These are phyloP conservation scores for Viola odorata DNA, from an alignment of 345 rosid species.

Conservation along the genomic window DNA sequence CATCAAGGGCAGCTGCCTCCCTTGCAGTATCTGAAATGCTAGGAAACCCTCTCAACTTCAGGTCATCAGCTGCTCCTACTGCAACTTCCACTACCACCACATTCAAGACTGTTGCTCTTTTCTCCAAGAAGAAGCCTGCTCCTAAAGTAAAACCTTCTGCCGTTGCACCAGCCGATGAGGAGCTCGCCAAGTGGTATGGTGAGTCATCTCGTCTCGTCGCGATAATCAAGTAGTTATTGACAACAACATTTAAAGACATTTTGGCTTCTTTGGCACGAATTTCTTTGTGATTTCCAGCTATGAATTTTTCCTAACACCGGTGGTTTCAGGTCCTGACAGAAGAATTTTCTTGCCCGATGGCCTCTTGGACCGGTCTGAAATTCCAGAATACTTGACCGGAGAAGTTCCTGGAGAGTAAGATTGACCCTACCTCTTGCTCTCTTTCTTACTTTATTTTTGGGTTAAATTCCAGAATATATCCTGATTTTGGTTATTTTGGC, in stretches of 20 bases:
- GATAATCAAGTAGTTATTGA: no score
- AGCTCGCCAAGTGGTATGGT: conserved; percentile 99
- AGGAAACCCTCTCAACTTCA: conserved; percentile 65
- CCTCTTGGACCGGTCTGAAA: conserved; percentile 85
- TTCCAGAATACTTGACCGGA: conserved; percentile 93
- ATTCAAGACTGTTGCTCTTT: conserved; percentile 73
- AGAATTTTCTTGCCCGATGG: conserved; percentile 96
- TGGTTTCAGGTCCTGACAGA: conserved; percentile 79
- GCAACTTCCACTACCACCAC: conserved; percentile 49
- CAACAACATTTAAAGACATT: no score
- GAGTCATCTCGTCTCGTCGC: conserved; percentile 16
- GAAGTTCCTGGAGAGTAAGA: conserved; percentile 97
- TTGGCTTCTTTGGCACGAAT: no score
- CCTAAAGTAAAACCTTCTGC: conserved; percentile 49
- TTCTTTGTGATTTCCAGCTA: no score
- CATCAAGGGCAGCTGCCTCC: conserved; percentile 61
- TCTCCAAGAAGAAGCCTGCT: conserved; percentile 74
- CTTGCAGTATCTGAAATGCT: conserved; percentile 77
- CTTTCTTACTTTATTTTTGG: neutral
- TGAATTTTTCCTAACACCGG: neutral
- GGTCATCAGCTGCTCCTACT: conserved; percentile 49
- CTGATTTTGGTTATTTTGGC: conserved; percentile 14
- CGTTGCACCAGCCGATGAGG: conserved; percentile 50
- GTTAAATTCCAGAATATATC: neutral
- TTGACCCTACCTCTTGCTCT: neutral